Evolutionary conservation across 148 eudicot species (phyloP).

Genomic region (Silene uniflora): DNA sequence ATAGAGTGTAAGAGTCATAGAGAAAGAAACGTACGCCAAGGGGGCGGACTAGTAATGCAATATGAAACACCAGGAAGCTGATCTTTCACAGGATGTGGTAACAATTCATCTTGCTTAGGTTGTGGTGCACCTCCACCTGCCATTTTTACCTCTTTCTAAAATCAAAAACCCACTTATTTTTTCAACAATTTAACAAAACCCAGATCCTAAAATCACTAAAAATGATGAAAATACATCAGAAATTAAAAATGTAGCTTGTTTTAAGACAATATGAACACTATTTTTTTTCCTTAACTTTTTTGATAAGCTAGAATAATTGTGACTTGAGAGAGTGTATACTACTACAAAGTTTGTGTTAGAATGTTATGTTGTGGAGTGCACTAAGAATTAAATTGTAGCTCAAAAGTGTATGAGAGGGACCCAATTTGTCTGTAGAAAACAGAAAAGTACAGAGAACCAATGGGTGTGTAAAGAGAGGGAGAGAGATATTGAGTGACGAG

Average conservation of each 20-base stretch:
- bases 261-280: neutral
- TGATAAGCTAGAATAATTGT: neutral
- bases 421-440: neutral
- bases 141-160: conserved; percentile 30
- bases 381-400: neutral
- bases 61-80: conserved; percentile 70
- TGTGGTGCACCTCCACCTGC: conserved; percentile 53
- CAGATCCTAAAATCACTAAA: conserved; percentile 27
- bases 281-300: neutral
- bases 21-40: conserved; percentile 70
- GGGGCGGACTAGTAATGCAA: conserved; percentile 91
- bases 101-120: conserved; percentile 71
- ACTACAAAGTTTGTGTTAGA: neutral
- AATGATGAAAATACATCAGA: neutral
- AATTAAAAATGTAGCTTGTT: neutral
- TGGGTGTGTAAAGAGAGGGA: neutral
- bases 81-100: conserved; percentile 78
- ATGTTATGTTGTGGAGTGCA: too few relatives aligned
- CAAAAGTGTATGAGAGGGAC: neutral
- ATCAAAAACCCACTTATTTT: neutral
- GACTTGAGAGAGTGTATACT: neutral
- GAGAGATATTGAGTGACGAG: neutral
- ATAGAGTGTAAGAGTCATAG: neutral
- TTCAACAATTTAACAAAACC: conserved; percentile 12
- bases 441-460: neutral